These are phyloP conservation scores for Candida wancherniae DNA, from an alignment of 805 yeast species.

Conservation along the genomic window DNA sequence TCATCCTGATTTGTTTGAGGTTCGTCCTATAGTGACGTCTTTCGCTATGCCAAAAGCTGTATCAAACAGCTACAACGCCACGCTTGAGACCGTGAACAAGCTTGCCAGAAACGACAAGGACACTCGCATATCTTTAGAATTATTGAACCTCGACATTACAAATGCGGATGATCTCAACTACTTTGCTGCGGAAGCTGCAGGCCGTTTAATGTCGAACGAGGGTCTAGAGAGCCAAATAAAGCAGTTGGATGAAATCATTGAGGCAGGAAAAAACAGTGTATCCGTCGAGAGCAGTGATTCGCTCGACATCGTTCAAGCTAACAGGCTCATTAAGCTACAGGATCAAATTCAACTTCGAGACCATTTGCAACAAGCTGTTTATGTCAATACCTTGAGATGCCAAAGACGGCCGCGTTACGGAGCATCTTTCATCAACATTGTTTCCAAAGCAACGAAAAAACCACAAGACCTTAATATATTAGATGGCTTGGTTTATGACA, in stretches of 20 bases:
- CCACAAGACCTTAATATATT: conserved; percentile 21
- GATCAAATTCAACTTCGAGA: conserved; percentile 51
- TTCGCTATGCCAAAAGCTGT: conserved; percentile 70
- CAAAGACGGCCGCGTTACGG: conserved; percentile 66
- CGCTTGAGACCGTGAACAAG: conserved; percentile 23
- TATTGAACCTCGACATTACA: conserved; percentile 58
- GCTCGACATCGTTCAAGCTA: conserved; percentile 50
- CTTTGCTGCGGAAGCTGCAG: conserved; percentile 42
- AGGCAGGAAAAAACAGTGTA: conserved; percentile 12
- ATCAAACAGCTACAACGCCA: conserved; percentile 38
- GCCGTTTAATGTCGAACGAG: conserved; percentile 43
- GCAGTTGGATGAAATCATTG: conserved; percentile 37
- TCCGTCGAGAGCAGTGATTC: conserved; percentile 6
- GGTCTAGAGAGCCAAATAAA: conserved; percentile 42
- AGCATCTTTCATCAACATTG: conserved; percentile 41
- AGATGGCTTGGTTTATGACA: conserved; percentile 19
- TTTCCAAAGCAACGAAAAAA: conserved; percentile 3
- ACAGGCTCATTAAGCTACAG: conserved; percentile 48
- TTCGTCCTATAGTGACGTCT: conserved; percentile 89
- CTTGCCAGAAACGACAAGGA: conserved; percentile 11
- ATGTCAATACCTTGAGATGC: conserved; percentile 65
- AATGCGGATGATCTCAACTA: conserved; percentile 41
- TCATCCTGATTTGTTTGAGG: conserved; percentile 95
- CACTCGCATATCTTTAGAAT: conserved; percentile 42
- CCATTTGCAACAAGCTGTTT: conserved; percentile 50